Conservation (phyloP, 352 stramenopile genomes). For the Pythium oligandrum region DNA sequence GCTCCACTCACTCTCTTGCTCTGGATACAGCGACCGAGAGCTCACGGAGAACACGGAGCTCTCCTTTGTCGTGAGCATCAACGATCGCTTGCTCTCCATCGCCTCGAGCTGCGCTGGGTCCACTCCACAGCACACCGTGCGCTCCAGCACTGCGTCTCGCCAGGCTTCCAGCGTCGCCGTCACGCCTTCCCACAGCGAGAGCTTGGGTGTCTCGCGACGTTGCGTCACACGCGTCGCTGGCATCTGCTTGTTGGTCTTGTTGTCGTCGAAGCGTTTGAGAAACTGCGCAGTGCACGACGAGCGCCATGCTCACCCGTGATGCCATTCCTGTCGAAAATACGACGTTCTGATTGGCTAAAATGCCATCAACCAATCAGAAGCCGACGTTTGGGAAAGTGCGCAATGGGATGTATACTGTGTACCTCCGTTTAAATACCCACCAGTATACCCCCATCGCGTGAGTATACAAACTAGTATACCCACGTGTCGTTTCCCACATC, state of each 20-base stretch:
- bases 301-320: not conserved
- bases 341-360: conserved; percentile 8
- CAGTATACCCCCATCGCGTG: conserved; percentile 2
- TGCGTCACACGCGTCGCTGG: conserved; percentile 9
- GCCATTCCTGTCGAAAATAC: conserved; percentile 8
- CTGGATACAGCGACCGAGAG: conserved; percentile 8
- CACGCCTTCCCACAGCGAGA: conserved; percentile 12
- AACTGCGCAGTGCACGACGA: conserved; percentile 1
- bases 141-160: conserved; percentile 17
- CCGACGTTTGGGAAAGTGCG: conserved; percentile 11
- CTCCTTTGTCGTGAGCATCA: conserved; percentile 7
- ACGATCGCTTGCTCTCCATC: conserved; percentile 1
- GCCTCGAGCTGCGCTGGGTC: conserved; percentile 6
- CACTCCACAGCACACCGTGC: conserved; percentile 17
- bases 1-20: conserved; percentile 9
- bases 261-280: conserved; percentile 1
- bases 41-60: conserved; percentile 17
- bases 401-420: conserved; percentile 5
- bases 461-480: conserved; percentile 1
- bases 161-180: conserved; percentile 13
- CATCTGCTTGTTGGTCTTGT: not conserved
- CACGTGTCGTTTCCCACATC: not conserved
- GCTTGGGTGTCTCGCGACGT: conserved; percentile 12
- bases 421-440: conserved; percentile 9
- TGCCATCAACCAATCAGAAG: conserved; percentile 1